A percentile compares a stretch with the other conserved stretches of the same genome.
Evolutionary conservation across 2,329 filamentous ascomycete genomes (phyloP).

Genomic region (Pseudopithomyces chartarum): DNA sequence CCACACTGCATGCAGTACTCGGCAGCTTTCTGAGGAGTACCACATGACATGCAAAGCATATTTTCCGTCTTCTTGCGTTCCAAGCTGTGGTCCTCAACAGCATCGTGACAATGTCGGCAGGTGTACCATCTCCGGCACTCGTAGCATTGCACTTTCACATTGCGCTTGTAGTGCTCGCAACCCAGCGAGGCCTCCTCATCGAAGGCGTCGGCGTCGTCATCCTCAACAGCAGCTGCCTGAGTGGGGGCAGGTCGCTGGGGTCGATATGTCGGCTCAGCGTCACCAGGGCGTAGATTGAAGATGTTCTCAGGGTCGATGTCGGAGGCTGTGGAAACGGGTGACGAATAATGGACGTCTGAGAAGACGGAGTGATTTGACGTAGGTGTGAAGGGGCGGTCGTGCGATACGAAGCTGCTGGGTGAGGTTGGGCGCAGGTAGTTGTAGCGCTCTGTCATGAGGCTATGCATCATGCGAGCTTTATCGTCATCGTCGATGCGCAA

Average conservation of each 20-base stretch:
- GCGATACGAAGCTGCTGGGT: conserved; percentile 45
- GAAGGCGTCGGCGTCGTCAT: conserved; percentile 56
- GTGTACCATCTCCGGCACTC: conserved; percentile 92
- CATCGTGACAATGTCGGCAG: conserved; percentile 92
- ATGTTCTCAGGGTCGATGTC: conserved; percentile 40
- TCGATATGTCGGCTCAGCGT: conserved; percentile 39
- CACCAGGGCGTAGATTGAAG: conserved; percentile 41
- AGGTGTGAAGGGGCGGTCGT: conserved; percentile 46
- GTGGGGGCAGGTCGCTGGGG: conserved; percentile 15
- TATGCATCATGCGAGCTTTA: conserved; percentile 55
- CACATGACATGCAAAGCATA: conserved; percentile 98
- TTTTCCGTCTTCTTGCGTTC: conserved; percentile 84
- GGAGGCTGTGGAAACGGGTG: conserved; percentile 40
- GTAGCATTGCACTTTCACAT: conserved; percentile 93
- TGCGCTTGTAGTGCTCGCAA: conserved; percentile 91
- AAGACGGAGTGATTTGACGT: conserved; percentile 41
- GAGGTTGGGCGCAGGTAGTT: conserved; percentile 43
- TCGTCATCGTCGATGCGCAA: conserved; percentile 52
- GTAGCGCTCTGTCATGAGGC: conserved; percentile 56
- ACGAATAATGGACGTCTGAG: conserved; percentile 40
- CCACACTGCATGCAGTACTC: conserved; percentile 80
- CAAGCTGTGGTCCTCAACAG: conserved; percentile 76
- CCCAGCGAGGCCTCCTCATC: conserved; percentile 63
- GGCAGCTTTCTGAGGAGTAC: conserved; percentile 78
- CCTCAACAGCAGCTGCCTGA: conserved; percentile 49